Conservation (phyloP, 768 basidiomycete species). For the Trametes cinnabarina region DNA sequence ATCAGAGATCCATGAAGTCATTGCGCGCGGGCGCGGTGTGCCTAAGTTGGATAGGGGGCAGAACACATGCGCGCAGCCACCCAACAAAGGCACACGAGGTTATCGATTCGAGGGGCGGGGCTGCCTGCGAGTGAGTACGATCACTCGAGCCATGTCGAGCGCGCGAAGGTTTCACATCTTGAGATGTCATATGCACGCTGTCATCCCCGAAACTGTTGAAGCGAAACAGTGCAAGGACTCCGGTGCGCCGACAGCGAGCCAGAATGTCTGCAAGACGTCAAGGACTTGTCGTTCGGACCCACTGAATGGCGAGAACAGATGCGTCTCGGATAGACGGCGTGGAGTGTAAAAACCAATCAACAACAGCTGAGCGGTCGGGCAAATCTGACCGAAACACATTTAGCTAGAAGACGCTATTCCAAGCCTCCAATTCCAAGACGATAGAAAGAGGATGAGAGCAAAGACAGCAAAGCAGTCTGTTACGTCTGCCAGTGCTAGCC, state of each 20-base stretch:
- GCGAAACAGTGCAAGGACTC: neutral
- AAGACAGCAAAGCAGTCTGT: too few species aligned
- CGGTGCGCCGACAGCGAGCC: neutral
- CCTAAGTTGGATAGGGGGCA: neutral
- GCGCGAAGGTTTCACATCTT: neutral
- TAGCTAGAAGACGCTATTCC: neutral
- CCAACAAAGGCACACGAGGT: neutral
- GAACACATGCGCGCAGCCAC: neutral
- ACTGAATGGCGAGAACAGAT: neutral
- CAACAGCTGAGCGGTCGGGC: neutral
- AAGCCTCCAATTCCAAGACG: neutral
- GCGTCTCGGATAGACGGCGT: neutral
- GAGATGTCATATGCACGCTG: neutral
- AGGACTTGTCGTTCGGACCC: neutral
- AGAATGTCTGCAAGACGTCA: neutral
- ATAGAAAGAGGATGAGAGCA: neutral
- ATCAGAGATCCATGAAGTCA: slow-evolving; percentile 1
- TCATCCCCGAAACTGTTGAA: neutral
- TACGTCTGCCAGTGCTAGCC: too few species aligned
- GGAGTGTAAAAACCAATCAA: neutral
- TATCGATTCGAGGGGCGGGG: neutral
- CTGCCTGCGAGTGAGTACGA: neutral
- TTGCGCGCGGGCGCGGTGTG: neutral
- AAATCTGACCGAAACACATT: neutral
- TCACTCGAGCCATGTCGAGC: neutral